Conservation (phyloP, 495 filamentous ascomycete species). For the Tuber borchii region DNA sequence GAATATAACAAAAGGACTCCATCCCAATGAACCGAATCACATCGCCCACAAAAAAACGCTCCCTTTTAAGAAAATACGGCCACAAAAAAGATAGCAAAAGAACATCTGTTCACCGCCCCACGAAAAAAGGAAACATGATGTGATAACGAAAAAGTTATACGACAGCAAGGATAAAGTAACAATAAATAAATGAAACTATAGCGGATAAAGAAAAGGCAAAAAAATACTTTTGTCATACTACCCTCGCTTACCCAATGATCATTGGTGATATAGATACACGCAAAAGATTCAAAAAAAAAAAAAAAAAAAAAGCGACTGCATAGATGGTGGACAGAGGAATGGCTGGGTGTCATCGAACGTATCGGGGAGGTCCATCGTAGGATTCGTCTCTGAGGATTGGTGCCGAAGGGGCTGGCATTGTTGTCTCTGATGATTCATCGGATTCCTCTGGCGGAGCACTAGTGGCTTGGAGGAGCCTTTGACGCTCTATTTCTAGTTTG, state of each 20-base stretch:
- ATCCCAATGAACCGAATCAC: slow-evolving; percentile 33
- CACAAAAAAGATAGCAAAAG: neutral
- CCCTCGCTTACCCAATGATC: slow-evolving; percentile 7
- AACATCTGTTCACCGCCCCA: neutral
- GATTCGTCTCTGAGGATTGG: slow-evolving; percentile 1
- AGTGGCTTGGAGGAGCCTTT: slow-evolving; percentile 61
- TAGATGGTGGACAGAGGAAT: neutral
- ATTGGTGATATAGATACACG: slow-evolving; percentile 7
- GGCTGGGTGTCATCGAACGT: neutral
- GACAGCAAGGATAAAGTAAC: slow-evolving; percentile 11
- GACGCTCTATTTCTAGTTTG: slow-evolving; percentile 77
- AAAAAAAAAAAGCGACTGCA: neutral
- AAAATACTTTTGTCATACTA: slow-evolving; percentile 24
- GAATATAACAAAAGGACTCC: slow-evolving; percentile 26
- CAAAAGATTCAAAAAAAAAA: slow-evolving; percentile 1
- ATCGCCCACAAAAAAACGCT: slow-evolving; percentile 8
- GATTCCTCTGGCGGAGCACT: slow-evolving; percentile 53
- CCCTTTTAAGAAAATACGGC: neutral
- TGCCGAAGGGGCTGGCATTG: neutral
- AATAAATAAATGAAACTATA: slow-evolving; percentile 14
- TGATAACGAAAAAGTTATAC: neutral
- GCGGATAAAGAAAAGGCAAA: slow-evolving; percentile 13
- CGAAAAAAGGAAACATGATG: neutral
- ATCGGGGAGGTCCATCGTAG: neutral
- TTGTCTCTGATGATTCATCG: neutral